Base-by-base conservation (phyloP, 257 asterid genomes). In the Solanum medicagineum region DNA sequence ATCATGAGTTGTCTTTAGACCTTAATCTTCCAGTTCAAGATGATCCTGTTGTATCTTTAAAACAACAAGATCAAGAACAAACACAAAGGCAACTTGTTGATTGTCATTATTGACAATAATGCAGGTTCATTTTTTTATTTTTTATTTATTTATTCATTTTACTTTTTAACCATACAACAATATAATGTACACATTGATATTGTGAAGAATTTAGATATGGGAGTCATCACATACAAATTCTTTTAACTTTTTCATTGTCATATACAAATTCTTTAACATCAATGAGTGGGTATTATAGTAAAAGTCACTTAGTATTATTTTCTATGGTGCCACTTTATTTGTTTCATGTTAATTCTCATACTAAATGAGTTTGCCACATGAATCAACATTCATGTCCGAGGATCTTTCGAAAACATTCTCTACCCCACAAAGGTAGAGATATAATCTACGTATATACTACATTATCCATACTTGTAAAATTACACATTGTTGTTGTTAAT, bases 21-120 rank as follows among this genome's bases (percentile, higher is more conserved):
- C 88, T 86, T 81, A 86, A 81, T 68, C 65, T 81, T 45, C 88
- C 85, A 24, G 83, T 84, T 60, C 36, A 85, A 54, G 85, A 85
- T 63, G 87, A 85, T 65, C 86, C 81, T 16, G 70, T 81, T 81
- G 75, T 65, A 47, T n/a, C 84, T 42, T 68, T 54, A 26, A 85
- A 85, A 17, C 60, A 66, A 63, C 84, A 79, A 81, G 85, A 60
- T 79, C 49, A 79, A 79, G 49, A 26, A 53, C 47, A 79, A 79
- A 53, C 83, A 62, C 84, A 36, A 19, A 69, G 54, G 19, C 83
- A 81, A 47, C 86, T 85, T 49, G 85, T 80, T 51, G 81, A 85
- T 66, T 85, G 87, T 53, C 84, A 85, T 85, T 85, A 85, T 63
- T 85, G 84, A 75, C 51, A 74, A 84, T 57, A 32, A 17, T 77